Base-by-base conservation (phyloP, 2,329 filamentous ascomycete species). In the Cyphellophora attinorum region DNA sequence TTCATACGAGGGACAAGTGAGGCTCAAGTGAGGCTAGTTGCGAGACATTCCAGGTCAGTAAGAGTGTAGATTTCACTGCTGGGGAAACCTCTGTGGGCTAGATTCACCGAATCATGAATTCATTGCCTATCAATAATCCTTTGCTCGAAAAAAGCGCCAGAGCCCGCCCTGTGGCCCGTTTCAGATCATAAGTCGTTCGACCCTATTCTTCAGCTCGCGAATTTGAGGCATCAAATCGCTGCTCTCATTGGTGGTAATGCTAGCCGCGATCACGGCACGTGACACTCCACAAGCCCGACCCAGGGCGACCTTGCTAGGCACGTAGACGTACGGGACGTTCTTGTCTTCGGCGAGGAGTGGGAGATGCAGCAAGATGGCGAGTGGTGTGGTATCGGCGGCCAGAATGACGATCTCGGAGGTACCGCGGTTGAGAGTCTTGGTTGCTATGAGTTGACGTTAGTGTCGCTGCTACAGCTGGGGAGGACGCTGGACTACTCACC, bases 131-230 rank as follows among this genome's bases (percentile, higher is more conserved):
- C n/a, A n/a, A n/a, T n/a, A n/a, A n/a, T n/a, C n/a, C n/a, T n/a
- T n/a, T n/a, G n/a, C n/a, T n/a, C n/a, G n/a, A n/a, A n/a, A n/a
- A n/a, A n/a, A n/a, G n/a, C n/a, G n/a, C n/a, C n/a, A n/a, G n/a
- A n/a, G n/a, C n/a, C n/a, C n/a, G n/a, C n/a, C n/a, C n/a, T n/a
- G n/a, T n/a, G n/a, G n/a, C n/a, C n/a, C 21, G n/a, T 25, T 25
- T n/a, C n/a, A 95, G 67, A 95, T 94, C 70, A 89, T 86, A 50
- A 95, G 74, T 52, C 88, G 76, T 74, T 96, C 89, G 37, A 96
- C 84, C 77, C 94, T 93, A 65, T 93, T 84, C 72, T 89, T 93
- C 55, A 95, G 71, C 47, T 79, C 72, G 52, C 82, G 75, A 62
- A 96, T 95, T 71, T 93, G 85, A 54, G 76, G 74, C 61, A 80